Percentiles rank a stretch among this genome's conserved stretches.
phyloP scores from a whole-genome alignment of 176 grass and related monocot species.

The Pharus latifolius region DNA sequence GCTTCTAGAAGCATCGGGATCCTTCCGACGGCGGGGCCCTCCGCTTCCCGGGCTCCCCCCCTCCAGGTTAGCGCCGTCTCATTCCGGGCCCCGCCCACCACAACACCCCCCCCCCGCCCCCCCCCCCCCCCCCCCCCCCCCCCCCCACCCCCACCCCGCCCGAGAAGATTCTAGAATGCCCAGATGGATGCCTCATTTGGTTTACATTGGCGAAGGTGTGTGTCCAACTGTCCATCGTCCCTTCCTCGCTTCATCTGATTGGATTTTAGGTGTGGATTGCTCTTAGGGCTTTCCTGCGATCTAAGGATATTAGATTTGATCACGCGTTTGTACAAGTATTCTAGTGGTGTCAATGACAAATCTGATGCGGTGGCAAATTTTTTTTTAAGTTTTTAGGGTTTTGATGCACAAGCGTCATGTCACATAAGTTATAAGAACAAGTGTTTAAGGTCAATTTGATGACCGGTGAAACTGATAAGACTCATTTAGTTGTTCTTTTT shows the following conservation, averaged over 20 bases:
- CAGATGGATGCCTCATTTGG: neutral
- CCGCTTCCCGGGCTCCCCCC: neutral
- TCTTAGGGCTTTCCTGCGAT: neutral
- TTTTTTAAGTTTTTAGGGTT: no score
- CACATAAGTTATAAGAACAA: neutral
- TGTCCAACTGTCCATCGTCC: neutral
- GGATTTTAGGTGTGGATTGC: neutral
- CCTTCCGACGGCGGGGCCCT: neutral
- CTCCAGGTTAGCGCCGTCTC: neutral
- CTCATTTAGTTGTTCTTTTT: no score
- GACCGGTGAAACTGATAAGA: no score
- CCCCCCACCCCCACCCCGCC: neutral
- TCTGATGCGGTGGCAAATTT: no score
- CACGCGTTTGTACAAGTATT: no score
- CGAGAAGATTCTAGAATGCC: neutral
- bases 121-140: neutral
- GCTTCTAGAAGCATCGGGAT: slow-evolving; percentile 7
- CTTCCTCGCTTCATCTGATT: neutral
- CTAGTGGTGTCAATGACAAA: no score
- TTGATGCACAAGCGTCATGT: neutral
- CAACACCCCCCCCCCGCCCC: neutral
- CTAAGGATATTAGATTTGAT: neutral
- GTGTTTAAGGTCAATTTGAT: no score
- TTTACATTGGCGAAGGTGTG: neutral
- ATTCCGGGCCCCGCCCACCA: no score